These are phyloP conservation scores for Globisporangium yorkense DNA, from an alignment of 352 stramenopile species.

Conservation along the genomic window DNA sequence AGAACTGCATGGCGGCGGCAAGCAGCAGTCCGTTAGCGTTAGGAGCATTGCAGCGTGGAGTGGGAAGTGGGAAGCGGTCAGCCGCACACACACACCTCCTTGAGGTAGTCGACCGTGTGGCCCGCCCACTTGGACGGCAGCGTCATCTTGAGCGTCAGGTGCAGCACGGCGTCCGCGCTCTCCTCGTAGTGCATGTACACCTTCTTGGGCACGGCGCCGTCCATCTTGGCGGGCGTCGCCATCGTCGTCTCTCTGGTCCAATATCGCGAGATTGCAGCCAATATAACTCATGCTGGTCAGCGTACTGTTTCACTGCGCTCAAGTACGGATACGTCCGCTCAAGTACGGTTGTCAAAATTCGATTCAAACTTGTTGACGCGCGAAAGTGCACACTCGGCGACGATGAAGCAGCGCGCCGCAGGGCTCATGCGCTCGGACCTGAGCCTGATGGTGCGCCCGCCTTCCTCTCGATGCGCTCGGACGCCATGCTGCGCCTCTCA, in stretches of 20 bases:
- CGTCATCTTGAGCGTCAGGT: slow-evolving; percentile 86
- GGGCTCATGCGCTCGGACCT: slow-evolving; percentile 31
- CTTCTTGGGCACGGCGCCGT: slow-evolving; percentile 80
- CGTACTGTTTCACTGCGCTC: too few species aligned
- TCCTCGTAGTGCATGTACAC: slow-evolving; percentile 89
- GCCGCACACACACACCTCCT: slow-evolving; percentile 34
- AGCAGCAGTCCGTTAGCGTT: not conserved
- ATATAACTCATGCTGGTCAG: too few species aligned
- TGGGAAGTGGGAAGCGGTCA: too few species aligned
- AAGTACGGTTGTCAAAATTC: too few species aligned
- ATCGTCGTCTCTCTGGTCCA: not conserved
- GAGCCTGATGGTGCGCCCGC: slow-evolving; percentile 38
- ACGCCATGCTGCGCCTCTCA: not conserved
- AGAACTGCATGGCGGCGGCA: slow-evolving; percentile 45
- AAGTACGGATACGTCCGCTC: too few species aligned
- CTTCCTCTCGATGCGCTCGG: not conserved
- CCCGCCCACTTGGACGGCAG: slow-evolving; percentile 82
- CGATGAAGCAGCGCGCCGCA: slow-evolving; percentile 21
- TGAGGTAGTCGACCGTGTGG: slow-evolving; percentile 78
- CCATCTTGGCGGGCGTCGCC: slow-evolving; percentile 41
- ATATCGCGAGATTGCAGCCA: too few species aligned
- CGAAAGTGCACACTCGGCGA: not conserved
- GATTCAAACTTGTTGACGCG: not conserved
- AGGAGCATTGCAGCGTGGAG: too few species aligned
- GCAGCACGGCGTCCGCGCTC: slow-evolving; percentile 37